Evolutionary conservation across 768 basidiomycete species (phyloP), one percentile per base, ranked within the genome.

Genomic region (Suillus subaureus): DNA sequence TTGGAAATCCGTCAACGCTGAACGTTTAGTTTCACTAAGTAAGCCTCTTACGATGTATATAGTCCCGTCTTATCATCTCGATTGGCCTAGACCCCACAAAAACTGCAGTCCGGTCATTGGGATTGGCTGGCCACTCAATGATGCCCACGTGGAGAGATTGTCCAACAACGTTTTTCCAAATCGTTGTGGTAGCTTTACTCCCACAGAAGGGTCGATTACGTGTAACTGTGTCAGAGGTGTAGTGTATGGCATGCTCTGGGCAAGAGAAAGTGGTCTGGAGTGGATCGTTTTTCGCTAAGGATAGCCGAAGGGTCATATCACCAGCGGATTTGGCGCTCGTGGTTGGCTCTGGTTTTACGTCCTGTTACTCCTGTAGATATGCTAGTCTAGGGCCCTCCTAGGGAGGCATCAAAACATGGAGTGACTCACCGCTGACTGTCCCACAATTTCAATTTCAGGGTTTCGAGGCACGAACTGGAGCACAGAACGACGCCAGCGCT

Each of bases 61-160:
- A 68, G 58, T 6, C 73, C 70, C 16, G 63, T 64, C 65, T 63
- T 45, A 33, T n/a, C 70, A 76, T 75, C 35, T 40, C 57, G 23
- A 76, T 73, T 26, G 43, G n/a, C 9, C 73, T 57, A 18, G 76
- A 75, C 31, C 75, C 73, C 5, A 78, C 65, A 61, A 75, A 42
- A 47, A 78, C 63, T 18, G 62, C 64, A 0, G 61, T 64, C 15
- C 45, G 64, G 9, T 62, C 68, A 11, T 56, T 40, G 0, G 21
- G 28, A 3, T 58, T 67, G 6, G 57, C 62, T 3, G 73, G 73
- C 75, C 76, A 76, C 37, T 78, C 75, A 60, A 76, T 73, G 45
- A 73, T 40, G 23, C 75, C 75, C 28, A 75, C 73, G 45, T 76
- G 75, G 12, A 72, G 31, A 0, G 67, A 43, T 15, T 75, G 70